These are phyloP conservation scores for Pleoardoris graminearum DNA, from an alignment of 2,329 filamentous ascomycete genomes.

Conservation along the genomic window DNA sequence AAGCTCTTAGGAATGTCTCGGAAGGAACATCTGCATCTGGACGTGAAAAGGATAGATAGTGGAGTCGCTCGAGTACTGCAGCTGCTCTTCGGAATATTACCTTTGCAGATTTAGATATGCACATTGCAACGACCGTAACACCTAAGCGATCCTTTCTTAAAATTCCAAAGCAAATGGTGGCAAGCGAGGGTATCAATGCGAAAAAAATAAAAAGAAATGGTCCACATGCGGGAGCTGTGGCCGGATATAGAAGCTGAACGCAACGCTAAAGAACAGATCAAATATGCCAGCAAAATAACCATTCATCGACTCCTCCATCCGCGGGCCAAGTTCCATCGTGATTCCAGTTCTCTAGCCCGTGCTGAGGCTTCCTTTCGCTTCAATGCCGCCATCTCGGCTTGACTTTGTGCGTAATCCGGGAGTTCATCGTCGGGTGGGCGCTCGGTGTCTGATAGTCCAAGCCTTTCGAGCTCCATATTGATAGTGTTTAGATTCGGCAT, in stretches of 20 bases:
- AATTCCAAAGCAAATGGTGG: conserved; percentile 6
- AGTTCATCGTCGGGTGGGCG: conserved; percentile 45
- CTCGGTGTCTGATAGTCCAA: conserved; percentile 38
- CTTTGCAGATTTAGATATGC: too few relatives aligned
- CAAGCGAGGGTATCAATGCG: conserved; percentile 21
- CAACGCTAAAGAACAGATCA: conserved; percentile 5
- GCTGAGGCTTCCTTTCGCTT: conserved; percentile 48
- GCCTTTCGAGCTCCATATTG: conserved; percentile 36
- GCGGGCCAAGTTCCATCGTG: conserved; percentile 45
- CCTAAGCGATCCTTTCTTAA: neutral
- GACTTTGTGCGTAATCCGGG: conserved; percentile 53
- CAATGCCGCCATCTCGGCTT: conserved; percentile 49
- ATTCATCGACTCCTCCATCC: conserved; percentile 20
- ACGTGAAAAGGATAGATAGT: too few relatives aligned
- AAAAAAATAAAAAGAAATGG: conserved; percentile 12
- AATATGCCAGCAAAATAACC: neutral
- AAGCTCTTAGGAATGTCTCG: neutral
- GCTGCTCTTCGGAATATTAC: too few relatives aligned
- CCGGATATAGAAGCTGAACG: neutral
- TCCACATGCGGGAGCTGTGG: neutral
- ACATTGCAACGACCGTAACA: too few relatives aligned
- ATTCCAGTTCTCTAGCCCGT: conserved; percentile 51
- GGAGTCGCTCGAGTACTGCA: too few relatives aligned
- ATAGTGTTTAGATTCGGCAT: conserved; percentile 28
- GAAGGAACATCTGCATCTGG: too few relatives aligned